Evolutionary conservation across 2,329 filamentous ascomycete species (phyloP).

Genomic region (Talaromyces sp.): DNA sequence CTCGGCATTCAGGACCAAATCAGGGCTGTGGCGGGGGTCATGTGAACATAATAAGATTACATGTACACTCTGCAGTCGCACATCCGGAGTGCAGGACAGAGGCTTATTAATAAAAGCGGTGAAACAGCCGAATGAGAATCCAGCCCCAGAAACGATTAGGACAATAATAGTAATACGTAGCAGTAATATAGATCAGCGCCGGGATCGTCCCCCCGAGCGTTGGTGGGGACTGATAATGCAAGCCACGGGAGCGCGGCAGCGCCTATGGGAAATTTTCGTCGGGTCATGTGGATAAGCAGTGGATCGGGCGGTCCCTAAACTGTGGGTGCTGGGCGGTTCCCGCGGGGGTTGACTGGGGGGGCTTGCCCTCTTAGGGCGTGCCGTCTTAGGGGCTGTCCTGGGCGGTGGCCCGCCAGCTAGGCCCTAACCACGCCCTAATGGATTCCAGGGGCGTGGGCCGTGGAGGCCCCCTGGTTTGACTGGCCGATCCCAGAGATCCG

Average conservation of each 20-base stretch:
- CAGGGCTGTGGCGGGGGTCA: not conserved
- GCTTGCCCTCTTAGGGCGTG: not conserved
- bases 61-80: no score
- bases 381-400: not conserved
- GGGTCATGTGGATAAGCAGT: slow-evolving; percentile 11
- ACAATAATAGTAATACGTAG: not conserved
- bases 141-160: not conserved
- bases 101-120: not conserved
- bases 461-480: not conserved
- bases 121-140: not conserved
- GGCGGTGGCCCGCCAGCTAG: no score
- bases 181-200: not conserved
- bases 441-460: not conserved
- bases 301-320: no score
- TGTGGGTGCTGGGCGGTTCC: not conserved
- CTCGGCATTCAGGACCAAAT: no score
- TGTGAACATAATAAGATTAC: not conserved
- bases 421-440: no score
- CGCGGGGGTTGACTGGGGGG: not conserved
- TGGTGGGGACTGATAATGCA: not conserved
- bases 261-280: slow-evolving; percentile 13
- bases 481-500: not conserved
- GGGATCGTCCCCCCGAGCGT: not conserved
- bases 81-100: no score
- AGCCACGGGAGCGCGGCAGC: not conserved